Evolutionary conservation across 148 eudicot genomes (phyloP).

Genomic region (Nepenthes gracilis): DNA sequence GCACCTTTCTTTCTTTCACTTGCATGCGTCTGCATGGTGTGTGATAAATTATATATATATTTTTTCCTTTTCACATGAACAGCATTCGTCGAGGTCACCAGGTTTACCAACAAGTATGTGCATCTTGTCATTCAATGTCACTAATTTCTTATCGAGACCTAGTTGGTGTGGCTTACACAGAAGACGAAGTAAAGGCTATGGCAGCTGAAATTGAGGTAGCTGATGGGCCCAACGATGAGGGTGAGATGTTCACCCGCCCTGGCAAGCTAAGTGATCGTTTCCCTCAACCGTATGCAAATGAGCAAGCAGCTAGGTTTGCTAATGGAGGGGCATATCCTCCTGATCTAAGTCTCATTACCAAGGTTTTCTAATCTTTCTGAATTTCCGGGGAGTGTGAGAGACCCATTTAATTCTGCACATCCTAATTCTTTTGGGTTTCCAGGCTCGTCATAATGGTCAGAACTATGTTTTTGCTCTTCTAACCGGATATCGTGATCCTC

Average conservation of each 20-base stretch:
- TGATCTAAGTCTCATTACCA: slow-evolving; percentile 89
- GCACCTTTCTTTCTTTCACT: too few species aligned
- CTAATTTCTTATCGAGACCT: slow-evolving; percentile 69
- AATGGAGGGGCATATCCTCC: slow-evolving; percentile 99
- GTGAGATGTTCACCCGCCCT: slow-evolving; percentile 80
- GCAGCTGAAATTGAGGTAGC: slow-evolving; percentile 85
- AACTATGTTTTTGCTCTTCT: slow-evolving; percentile 74
- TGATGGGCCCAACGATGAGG: slow-evolving; percentile 93
- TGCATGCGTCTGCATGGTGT: too few species aligned
- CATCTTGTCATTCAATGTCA: slow-evolving; percentile 91
- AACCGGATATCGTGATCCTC: slow-evolving; percentile 87
- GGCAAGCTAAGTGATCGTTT: slow-evolving; percentile 81
- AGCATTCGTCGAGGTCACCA: slow-evolving; percentile 90
- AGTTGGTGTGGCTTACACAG: slow-evolving; percentile 90
- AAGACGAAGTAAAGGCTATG: slow-evolving; percentile 81
- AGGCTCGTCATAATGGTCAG: slow-evolving; percentile 96
- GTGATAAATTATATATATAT: too few species aligned
- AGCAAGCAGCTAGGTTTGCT: slow-evolving; percentile 89
- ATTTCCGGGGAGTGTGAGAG: neutral
- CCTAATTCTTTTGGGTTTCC: slow-evolving; percentile 8
- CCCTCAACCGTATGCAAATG: slow-evolving; percentile 74
- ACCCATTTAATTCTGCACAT: neutral
- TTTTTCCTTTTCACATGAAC: slow-evolving; percentile 7
- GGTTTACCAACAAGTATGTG: slow-evolving; percentile 86
- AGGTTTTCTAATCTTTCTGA: slow-evolving; percentile 4